These are phyloP conservation scores for Bonia amplexicaulis DNA, from an alignment of 176 grass and related monocot genomes.

Conservation along the genomic window DNA sequence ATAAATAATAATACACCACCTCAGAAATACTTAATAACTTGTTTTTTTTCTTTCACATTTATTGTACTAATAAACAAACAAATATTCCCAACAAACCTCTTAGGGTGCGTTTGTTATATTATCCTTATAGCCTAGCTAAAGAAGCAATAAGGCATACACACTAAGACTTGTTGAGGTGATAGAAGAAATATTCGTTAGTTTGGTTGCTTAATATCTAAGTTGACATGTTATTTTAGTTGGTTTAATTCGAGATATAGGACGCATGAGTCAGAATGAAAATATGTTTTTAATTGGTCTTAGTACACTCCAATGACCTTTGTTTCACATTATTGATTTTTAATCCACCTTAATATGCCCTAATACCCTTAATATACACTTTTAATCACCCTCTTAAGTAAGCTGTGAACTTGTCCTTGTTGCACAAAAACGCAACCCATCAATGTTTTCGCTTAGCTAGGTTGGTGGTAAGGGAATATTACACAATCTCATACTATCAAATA, in stretches of 20 bases:
- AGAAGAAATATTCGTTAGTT: not conserved
- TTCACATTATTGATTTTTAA: not conserved
- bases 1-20: not conserved
- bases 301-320: not conserved
- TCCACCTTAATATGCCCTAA: not conserved
- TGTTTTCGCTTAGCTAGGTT: too few species aligned
- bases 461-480: too few species aligned
- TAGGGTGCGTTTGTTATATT: not conserved
- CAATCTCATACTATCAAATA: too few species aligned
- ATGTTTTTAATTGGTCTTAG: not conserved
- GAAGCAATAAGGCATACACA: not conserved
- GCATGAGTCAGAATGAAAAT: not conserved
- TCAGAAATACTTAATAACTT: not conserved
- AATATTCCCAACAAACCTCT: not conserved
- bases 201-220: not conserved
- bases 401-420: too few species aligned
- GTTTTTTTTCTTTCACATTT: not conserved
- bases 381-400: too few species aligned
- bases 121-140: not conserved
- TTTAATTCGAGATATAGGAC: not conserved
- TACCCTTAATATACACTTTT: not conserved
- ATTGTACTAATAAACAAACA: not conserved
- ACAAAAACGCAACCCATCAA: too few species aligned
- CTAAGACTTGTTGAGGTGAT: not conserved
- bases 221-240: not conserved